These are phyloP conservation scores for Rhizophora mangle DNA, from an alignment of 345 rosid genomes.

Conservation along the genomic window DNA sequence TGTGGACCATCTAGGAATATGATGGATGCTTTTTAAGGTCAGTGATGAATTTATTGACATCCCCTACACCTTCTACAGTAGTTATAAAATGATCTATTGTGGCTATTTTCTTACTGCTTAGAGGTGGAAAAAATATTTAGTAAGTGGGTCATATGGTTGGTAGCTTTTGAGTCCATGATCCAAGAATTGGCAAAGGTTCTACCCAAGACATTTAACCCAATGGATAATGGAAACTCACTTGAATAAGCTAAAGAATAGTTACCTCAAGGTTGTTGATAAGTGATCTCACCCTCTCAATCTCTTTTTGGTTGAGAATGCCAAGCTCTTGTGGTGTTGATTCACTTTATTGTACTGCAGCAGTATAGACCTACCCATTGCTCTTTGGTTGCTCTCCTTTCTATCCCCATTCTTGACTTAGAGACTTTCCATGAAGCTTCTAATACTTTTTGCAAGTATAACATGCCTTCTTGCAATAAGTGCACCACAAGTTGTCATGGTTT, in stretches of 20 bases:
- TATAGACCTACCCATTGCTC: too few species aligned
- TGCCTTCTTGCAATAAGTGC: not conserved
- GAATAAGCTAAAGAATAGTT: not conserved
- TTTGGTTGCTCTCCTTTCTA: not conserved
- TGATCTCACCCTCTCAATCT: not conserved
- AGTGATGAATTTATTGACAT: not conserved
- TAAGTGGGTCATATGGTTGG: not conserved
- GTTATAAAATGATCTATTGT: not conserved
- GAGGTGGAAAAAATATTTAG: not conserved
- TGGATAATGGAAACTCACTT: not conserved
- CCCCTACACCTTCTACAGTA: not conserved
- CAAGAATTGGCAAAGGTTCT: not conserved
- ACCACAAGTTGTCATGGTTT: not conserved
- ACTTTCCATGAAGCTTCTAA: not conserved
- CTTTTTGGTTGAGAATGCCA: not conserved
- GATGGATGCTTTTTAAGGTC: not conserved
- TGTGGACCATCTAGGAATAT: not conserved
- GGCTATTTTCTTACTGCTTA: not conserved
- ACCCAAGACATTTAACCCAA: not conserved
- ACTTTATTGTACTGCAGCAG: not conserved
- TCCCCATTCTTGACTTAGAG: constrained; percentile 1
- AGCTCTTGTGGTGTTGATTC: not conserved
- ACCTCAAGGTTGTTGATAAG: not conserved
- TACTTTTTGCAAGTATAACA: not conserved
- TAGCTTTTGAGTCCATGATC: not conserved